Evolutionary conservation across 2,329 filamentous ascomycete species (phyloP).

Genomic region (Aspergillus novoparasiticus): DNA sequence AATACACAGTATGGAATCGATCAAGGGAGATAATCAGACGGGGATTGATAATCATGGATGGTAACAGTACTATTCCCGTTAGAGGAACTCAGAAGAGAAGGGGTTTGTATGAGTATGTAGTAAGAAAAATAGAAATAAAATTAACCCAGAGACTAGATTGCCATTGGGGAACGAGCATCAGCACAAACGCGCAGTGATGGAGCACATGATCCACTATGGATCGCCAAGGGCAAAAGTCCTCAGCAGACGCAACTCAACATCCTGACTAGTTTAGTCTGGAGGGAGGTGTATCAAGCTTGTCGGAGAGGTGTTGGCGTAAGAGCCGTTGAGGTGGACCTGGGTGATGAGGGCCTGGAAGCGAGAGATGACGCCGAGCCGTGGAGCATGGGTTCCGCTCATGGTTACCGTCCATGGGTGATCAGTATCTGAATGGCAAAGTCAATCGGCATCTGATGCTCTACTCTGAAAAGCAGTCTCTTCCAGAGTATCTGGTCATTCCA

Average conservation of each 20-base stretch:
- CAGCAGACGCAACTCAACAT: slow-evolving; percentile 3
- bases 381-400: slow-evolving; percentile 17
- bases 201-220: slow-evolving; percentile 26
- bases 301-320: slow-evolving; percentile 17
- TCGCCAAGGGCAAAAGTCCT: slow-evolving; percentile 20
- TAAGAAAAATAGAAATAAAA: slow-evolving; percentile 9
- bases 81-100: slow-evolving; percentile 18
- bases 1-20: slow-evolving; percentile 14
- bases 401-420: slow-evolving; percentile 12
- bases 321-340: slow-evolving; percentile 22
- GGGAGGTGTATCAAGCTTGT: slow-evolving; percentile 19
- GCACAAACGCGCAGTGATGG: slow-evolving; percentile 7
- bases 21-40: not conserved
- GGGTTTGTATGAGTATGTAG: not conserved
- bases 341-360: slow-evolving; percentile 29
- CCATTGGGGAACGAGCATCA: slow-evolving; percentile 5
- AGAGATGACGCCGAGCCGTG: slow-evolving; percentile 31
- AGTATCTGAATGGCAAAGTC: not conserved
- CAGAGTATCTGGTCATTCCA: not conserved
- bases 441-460: not conserved
- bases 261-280: not conserved
- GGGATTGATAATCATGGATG: not conserved
- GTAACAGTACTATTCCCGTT: not conserved
- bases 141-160: slow-evolving; percentile 5
- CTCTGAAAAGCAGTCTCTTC: not conserved